Conservation (phyloP, 1,284 basidiomycete species). For the Naganishia sp. region DNA sequence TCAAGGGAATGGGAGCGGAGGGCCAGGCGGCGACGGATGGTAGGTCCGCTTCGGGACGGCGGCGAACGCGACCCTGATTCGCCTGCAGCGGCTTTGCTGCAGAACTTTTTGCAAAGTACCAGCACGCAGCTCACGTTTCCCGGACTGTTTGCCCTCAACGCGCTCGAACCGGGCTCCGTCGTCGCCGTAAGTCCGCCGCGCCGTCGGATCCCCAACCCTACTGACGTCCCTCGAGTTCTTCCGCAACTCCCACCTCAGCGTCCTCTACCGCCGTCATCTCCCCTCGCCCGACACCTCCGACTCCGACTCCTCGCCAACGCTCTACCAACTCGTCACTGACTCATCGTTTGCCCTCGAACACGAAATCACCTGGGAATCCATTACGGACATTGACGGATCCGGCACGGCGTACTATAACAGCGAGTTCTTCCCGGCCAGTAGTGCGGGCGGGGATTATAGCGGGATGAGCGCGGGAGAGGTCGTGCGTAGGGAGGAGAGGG, state of each 20-base stretch:
- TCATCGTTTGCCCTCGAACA: constrained; percentile 73
- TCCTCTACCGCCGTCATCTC: constrained; percentile 68
- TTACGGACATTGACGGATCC: constrained; percentile 81
- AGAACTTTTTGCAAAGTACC: constrained; percentile 27
- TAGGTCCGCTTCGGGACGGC: not conserved
- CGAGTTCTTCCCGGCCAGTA: constrained; percentile 63
- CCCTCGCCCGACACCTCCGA: constrained; percentile 38
- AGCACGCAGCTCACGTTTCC: constrained; percentile 64
- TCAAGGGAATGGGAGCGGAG: constrained; percentile 32
- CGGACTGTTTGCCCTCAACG: constrained; percentile 57
- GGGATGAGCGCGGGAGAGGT: constrained; percentile 67
- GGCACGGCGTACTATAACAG: constrained; percentile 73
- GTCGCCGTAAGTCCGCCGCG: constrained; percentile 56
- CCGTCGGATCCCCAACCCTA: constrained; percentile 33
- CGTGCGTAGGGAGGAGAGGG: constrained; percentile 11
- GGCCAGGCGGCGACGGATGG: constrained; percentile 6
- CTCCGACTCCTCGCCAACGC: constrained; percentile 52
- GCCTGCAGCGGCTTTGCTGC: constrained; percentile 8
- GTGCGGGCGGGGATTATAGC: constrained; percentile 75
- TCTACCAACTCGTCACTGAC: constrained; percentile 82
- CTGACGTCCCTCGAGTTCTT: constrained; percentile 59
- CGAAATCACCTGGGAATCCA: constrained; percentile 80
- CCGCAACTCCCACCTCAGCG: constrained; percentile 83
- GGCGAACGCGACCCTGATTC: not conserved
- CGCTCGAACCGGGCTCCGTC: constrained; percentile 40